These are phyloP conservation scores for Aspergillus eucalypticola DNA, from an alignment of 2,329 filamentous ascomycete species.

Conservation along the genomic window DNA sequence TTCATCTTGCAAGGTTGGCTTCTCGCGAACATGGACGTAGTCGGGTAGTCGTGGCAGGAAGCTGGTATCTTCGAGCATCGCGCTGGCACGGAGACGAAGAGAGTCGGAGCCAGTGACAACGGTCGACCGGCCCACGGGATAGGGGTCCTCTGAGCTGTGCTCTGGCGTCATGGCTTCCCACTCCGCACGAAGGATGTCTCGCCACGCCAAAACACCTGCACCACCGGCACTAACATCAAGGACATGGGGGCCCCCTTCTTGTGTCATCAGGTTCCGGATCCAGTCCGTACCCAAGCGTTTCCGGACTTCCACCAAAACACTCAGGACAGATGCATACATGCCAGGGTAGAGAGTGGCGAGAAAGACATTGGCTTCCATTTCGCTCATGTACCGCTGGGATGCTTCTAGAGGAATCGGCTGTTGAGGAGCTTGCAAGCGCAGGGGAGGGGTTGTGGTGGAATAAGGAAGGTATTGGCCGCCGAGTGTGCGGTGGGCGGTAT, in stretches of 20 bases:
- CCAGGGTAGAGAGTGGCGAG: constrained; percentile 62
- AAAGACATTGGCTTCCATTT: constrained; percentile 63
- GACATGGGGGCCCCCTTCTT: constrained; percentile 58
- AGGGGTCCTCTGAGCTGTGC: constrained; percentile 41
- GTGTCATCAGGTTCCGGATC: constrained; percentile 57
- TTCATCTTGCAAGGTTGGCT: constrained; percentile 60
- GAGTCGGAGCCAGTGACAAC: constrained; percentile 76
- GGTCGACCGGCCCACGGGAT: constrained; percentile 67
- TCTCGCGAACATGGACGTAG: constrained; percentile 66
- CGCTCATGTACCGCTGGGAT: constrained; percentile 57
- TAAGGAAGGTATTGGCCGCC: constrained; percentile 75
- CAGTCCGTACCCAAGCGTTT: constrained; percentile 61
- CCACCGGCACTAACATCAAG: constrained; percentile 64
- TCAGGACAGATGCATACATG: constrained; percentile 59
- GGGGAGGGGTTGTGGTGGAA: constrained; percentile 69
- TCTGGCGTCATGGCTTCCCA: constrained; percentile 68
- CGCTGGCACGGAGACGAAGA: constrained; percentile 72
- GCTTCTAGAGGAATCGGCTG: constrained; percentile 60
- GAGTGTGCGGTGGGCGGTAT: constrained; percentile 71
- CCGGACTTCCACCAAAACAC: constrained; percentile 60
- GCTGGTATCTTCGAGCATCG: constrained; percentile 81
- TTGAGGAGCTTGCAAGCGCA: constrained; percentile 52
- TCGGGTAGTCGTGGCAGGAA: constrained; percentile 92
- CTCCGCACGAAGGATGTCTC: constrained; percentile 75
- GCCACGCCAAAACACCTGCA: constrained; percentile 62